A percentile compares a stretch with the other conserved stretches of the same genome.
Evolutionary conservation across 73 alveolate species (phyloP).

Genomic region (Paramecium biaurelia): DNA sequence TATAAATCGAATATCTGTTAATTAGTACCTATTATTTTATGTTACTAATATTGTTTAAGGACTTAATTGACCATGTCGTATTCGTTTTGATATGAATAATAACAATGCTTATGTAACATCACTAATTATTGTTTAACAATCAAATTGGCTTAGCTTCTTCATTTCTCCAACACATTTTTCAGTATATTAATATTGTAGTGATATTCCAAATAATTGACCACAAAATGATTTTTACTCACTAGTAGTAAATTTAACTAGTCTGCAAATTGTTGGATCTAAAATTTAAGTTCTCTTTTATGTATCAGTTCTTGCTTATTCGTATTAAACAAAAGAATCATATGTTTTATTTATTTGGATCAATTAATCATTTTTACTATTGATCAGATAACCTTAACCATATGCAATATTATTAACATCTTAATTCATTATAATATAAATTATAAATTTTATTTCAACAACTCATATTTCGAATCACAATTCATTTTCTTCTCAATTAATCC

Average conservation of each 20-base stretch:
- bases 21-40: background rate
- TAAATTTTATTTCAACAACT: slow-evolving; percentile 13
- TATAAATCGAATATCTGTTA: slow-evolving; percentile 25
- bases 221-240: background rate
- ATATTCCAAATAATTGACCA: background rate
- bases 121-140: background rate
- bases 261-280: background rate
- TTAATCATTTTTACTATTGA: background rate
- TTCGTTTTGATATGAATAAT: background rate
- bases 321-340: background rate
- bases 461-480: background rate
- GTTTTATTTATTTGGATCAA: background rate
- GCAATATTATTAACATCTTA: background rate
- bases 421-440: slow-evolving; percentile 4
- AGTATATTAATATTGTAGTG: background rate
- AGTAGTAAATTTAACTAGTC: background rate
- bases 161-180: background rate
- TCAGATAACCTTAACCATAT: background rate
- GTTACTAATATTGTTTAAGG: background rate
- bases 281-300: background rate
- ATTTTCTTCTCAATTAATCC: background rate
- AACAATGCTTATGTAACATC: background rate
- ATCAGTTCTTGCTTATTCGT: background rate
- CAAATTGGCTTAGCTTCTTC: background rate
- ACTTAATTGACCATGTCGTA: background rate